These are phyloP conservation scores for Neofusicoccum parvum DNA, from an alignment of 2,329 filamentous ascomycete genomes.

Conservation along the genomic window DNA sequence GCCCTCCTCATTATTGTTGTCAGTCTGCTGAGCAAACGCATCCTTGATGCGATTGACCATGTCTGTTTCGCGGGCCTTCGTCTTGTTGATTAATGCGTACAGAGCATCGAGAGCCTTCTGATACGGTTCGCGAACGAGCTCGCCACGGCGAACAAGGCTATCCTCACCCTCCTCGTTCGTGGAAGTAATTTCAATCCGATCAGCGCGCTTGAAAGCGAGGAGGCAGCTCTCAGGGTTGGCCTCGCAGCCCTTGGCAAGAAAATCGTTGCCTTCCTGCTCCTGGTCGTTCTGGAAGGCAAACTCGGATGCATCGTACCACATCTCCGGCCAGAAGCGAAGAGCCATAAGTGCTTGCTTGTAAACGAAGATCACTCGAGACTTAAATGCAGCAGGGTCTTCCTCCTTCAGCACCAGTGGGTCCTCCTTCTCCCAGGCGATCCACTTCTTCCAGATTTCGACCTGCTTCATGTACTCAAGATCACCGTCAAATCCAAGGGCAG, in stretches of 20 bases:
- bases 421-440: conserved; percentile 94
- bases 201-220: conserved; percentile 84
- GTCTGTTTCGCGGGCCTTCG: conserved; percentile 66
- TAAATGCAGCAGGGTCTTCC: conserved; percentile 75
- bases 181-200: conserved; percentile 79
- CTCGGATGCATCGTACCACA: conserved; percentile 93
- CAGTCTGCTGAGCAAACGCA: conserved; percentile 51
- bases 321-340: conserved; percentile 89
- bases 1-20: conserved; percentile 42
- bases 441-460: conserved; percentile 85
- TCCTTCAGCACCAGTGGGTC: conserved; percentile 84
- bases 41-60: conserved; percentile 59
- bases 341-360: conserved; percentile 95
- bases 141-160: conserved; percentile 63
- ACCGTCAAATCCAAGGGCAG: conserved; percentile 82
- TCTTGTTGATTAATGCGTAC: conserved; percentile 81
- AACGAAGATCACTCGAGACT: conserved; percentile 79
- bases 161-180: conserved; percentile 77
- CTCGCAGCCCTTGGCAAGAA: conserved; percentile 78
- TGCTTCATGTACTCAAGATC: conserved; percentile 82
- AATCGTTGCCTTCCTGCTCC: conserved; percentile 71
- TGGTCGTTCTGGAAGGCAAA: conserved; percentile 85
- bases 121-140: conserved; percentile 79
- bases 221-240: conserved; percentile 94
- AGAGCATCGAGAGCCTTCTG: conserved; percentile 80